Conservation (phyloP, 1,284 basidiomycete species). For the Polyporus tsugae region DNA sequence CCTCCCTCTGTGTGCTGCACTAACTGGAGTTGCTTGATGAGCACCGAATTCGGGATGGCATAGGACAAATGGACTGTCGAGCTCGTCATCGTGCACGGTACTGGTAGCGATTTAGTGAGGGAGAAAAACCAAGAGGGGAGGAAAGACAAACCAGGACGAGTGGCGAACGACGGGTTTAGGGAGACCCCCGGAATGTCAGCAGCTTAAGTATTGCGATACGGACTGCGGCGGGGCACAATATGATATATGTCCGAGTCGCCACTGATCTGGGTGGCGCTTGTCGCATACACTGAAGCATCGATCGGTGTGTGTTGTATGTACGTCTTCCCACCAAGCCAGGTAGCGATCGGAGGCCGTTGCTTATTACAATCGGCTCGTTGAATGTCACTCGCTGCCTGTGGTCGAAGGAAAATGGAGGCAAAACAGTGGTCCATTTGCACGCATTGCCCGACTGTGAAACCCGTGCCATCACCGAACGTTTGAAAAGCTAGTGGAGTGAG, state of each 20-base stretch:
- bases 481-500: neutral
- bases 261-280: neutral
- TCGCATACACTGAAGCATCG: neutral
- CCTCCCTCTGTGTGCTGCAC: constrained; percentile 48
- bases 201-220: neutral
- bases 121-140: neutral
- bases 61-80: constrained; percentile 24
- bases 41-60: constrained; percentile 40
- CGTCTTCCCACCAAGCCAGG: neutral
- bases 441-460: neutral
- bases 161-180: neutral
- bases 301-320: too few species aligned
- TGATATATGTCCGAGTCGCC: neutral
- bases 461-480: neutral
- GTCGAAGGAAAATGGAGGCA: neutral
- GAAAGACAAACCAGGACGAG: neutral
- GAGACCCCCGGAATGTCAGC: neutral
- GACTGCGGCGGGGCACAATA: neutral
- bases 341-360: neutral
- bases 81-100: neutral
- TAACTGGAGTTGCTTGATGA: constrained; percentile 44
- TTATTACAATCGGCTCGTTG: neutral
- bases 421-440: neutral
- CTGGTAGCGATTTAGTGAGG: neutral
- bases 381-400: neutral